These are phyloP conservation scores for Amanita subjunquillea DNA, from an alignment of 768 basidiomycete species.

Conservation along the genomic window DNA sequence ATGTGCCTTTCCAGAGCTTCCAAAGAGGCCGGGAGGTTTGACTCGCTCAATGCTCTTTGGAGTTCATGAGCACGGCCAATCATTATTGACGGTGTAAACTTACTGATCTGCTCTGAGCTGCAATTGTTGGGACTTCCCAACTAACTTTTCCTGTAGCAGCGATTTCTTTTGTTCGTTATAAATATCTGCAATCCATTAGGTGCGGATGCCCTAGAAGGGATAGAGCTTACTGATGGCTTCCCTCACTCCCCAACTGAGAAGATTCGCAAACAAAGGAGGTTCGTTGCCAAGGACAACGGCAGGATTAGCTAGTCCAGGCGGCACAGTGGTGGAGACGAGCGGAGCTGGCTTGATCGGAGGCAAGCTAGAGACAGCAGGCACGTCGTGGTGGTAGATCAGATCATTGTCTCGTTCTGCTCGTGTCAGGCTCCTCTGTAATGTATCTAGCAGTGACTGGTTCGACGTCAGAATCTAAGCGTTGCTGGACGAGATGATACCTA, in stretches of 20 bases:
- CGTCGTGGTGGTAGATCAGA: slow-evolving; percentile 85
- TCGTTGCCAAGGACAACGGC: slow-evolving; percentile 40
- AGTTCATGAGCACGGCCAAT: not conserved
- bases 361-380: slow-evolving; percentile 66
- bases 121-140: slow-evolving; percentile 48
- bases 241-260: slow-evolving; percentile 81
- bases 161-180: slow-evolving; percentile 76
- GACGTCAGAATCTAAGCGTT: slow-evolving; percentile 5
- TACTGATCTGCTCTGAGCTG: slow-evolving; percentile 55
- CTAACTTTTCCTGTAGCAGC: slow-evolving; percentile 59
- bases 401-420: slow-evolving; percentile 89
- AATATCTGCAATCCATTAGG: slow-evolving; percentile 40
- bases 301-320: slow-evolving; percentile 49
- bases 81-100: slow-evolving; percentile 12
- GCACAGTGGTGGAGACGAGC: slow-evolving; percentile 53
- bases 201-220: not conserved
- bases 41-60: slow-evolving; percentile 49
- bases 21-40: slow-evolving; percentile 77
- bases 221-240: slow-evolving; percentile 69
- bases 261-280: slow-evolving; percentile 56
- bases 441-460: slow-evolving; percentile 67
- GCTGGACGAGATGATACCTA: slow-evolving; percentile 18
- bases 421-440: slow-evolving; percentile 50
- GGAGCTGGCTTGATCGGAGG: slow-evolving; percentile 50
- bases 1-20: slow-evolving; percentile 83